Base-by-base conservation (phyloP, 2,329 filamentous ascomycete genomes). In the Fusarium sp. region DNA sequence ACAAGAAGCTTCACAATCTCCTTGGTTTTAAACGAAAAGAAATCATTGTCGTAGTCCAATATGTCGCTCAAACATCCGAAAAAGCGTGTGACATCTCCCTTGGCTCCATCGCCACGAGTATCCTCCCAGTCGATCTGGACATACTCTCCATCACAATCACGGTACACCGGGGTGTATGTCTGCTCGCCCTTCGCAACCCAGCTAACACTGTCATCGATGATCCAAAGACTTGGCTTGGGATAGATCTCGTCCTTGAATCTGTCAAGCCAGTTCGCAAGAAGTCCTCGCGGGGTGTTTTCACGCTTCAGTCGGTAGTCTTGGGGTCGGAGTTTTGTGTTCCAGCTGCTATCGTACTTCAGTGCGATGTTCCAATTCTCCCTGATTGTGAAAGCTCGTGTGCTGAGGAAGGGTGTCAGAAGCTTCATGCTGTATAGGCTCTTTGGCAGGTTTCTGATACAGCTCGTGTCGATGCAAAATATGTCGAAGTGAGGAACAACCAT, bases 231-330 rank as follows among this genome's bases (percentile, higher is more conserved):
- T 2, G 28, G 33, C 3, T 3, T 1, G 2, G 19, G 10, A 1
- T 2, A 3, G 15, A 10, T 6, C 0, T 19, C 17, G 0, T 32
- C 6, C 0, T 6, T 7, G 5, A 32, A 11, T 0, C 5, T 7
- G 3, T 17, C 5, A 4, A 14, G 3, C 55, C 48, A 55, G 2
- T 2, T 22, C 0, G 33, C 11, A 4, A 52, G 17, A 0, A 26
- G 8, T 3, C 41, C 56, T 33, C 50, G 22, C 1, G 1, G 13
- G 4, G 32, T 39, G 2, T n/a, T 8, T 13, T 19, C 37, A 0
- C 0, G 1, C 3, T 7, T 1, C n/a, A 56, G 8, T 3, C 14
- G 0, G n/a, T n/a, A n/a, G n/a, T n/a, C n/a, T n/a, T n/a, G n/a
- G n/a, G n/a, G 8, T 3, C 14, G 0, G 6, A 47, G 17, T 4